These are phyloP conservation scores for Aspergillus coremiiformis DNA, from an alignment of 495 filamentous ascomycete species.

Conservation along the genomic window DNA sequence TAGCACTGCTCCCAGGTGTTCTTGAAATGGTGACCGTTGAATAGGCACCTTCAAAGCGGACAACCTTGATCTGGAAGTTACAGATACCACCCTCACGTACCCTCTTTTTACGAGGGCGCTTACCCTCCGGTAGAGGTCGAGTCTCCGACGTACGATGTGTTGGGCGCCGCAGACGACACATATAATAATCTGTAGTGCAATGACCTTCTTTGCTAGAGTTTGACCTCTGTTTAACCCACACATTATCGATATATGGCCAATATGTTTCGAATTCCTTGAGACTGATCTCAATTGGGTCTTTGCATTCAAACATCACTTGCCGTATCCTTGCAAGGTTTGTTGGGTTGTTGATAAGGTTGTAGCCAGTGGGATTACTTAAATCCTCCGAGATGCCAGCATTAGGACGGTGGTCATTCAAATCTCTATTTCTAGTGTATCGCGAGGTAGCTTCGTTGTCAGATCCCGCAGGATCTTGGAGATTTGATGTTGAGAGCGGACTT, in stretches of 20 bases:
- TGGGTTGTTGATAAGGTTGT: conserved; percentile 35
- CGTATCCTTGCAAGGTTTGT: conserved; percentile 42
- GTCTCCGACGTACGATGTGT: conserved; percentile 36
- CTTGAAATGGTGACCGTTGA: conserved; percentile 36
- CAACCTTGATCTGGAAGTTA: conserved; percentile 46
- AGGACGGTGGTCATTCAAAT: not conserved
- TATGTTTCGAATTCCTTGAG: conserved; percentile 45
- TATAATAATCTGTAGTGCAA: conserved; percentile 46
- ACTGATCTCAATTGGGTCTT: conserved; percentile 46
- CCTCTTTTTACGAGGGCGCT: conserved; percentile 43
- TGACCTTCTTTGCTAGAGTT: conserved; percentile 44
- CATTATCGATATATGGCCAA: conserved; percentile 50
- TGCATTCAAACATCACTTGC: conserved; percentile 43
- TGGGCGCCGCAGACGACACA: conserved; percentile 43
- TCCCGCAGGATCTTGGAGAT: not conserved
- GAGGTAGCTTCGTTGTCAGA: not conserved
- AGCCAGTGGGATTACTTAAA: conserved; percentile 3
- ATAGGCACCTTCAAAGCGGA: conserved; percentile 42
- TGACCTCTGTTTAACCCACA: conserved; percentile 47
- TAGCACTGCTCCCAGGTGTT: conserved; percentile 35
- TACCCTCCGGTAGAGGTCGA: conserved; percentile 45
- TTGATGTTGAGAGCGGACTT: not conserved
- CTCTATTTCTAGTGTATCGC: not conserved
- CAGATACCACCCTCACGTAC: conserved; percentile 45
- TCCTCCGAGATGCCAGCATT: not conserved